These are phyloP conservation scores for Penicillium sp. DNA, from an alignment of 2,329 filamentous ascomycete species.

Conservation along the genomic window DNA sequence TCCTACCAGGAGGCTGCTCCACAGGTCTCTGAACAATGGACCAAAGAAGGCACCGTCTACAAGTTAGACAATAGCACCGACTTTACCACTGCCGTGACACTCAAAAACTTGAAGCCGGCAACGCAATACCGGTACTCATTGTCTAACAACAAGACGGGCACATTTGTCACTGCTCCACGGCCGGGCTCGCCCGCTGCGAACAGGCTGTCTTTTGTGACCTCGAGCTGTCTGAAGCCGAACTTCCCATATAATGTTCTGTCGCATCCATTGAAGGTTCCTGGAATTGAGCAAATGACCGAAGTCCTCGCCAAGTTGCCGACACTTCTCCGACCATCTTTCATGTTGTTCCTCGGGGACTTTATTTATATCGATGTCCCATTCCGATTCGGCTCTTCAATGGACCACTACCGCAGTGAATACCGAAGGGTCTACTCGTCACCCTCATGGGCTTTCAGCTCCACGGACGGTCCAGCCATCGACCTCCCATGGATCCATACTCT, in stretches of 20 bases:
- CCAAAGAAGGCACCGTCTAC: conserved; percentile 62
- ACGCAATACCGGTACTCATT: conserved; percentile 78
- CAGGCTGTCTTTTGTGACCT: conserved; percentile 85
- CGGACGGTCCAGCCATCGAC: conserved; percentile 58
- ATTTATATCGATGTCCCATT: conserved; percentile 71
- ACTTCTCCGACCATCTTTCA: conserved; percentile 48
- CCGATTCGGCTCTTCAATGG: conserved; percentile 66
- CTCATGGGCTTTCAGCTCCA: conserved; percentile 67
- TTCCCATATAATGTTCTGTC: conserved; percentile 86
- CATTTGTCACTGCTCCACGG: conserved; percentile 73
- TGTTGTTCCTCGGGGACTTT: conserved; percentile 57
- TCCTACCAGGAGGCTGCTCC: conserved; percentile 52
- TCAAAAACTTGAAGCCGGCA: conserved; percentile 67
- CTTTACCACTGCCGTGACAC: conserved; percentile 68
- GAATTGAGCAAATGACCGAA: conserved; percentile 72
- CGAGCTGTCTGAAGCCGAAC: conserved; percentile 86
- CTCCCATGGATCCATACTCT: conserved; percentile 97
- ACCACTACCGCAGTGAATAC: conserved; percentile 87
- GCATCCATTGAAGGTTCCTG: conserved; percentile 77
- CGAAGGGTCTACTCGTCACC: conserved; percentile 93
- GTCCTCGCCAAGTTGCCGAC: conserved; percentile 68
- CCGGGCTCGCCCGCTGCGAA: conserved; percentile 63
- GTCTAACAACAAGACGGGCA: conserved; percentile 81
- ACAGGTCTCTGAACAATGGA: conserved; percentile 51
- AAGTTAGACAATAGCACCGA: conserved; percentile 74